phyloP scores from a whole-genome alignment of 768 basidiomycete species.

The Boletus insuetus region DNA sequence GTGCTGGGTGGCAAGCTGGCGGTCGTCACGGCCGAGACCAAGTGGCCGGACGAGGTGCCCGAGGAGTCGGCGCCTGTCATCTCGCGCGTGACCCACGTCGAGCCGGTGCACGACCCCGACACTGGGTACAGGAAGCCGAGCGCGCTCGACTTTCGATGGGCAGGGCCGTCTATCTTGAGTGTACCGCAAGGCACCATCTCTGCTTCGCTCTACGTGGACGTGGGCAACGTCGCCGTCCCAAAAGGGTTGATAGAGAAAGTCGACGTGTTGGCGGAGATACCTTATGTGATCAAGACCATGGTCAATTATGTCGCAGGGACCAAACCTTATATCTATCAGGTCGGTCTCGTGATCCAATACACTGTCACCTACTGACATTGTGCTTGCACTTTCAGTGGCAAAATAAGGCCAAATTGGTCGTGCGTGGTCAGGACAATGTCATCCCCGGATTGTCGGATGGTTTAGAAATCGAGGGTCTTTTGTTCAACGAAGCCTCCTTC shows the following conservation, averaged over 20 bases:
- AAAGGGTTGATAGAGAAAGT: slow-evolving; percentile 89
- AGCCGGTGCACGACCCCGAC: slow-evolving; percentile 62
- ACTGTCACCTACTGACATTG: neutral
- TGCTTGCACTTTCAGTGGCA: slow-evolving; percentile 42
- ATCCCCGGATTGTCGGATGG: slow-evolving; percentile 40
- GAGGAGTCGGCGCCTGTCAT: slow-evolving; percentile 48
- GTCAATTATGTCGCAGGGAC: slow-evolving; percentile 92
- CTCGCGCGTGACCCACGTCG: slow-evolving; percentile 66
- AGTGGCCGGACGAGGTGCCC: slow-evolving; percentile 60
- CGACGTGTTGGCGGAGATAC: slow-evolving; percentile 93
- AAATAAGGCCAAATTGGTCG: slow-evolving; percentile 50
- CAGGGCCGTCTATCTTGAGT: slow-evolving; percentile 57
- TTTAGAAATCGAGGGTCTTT: slow-evolving; percentile 54
- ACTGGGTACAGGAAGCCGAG: slow-evolving; percentile 79
- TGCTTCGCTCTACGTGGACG: slow-evolving; percentile 53
- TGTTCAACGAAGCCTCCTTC: slow-evolving; percentile 92
- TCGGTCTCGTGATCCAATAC: slow-evolving; percentile 31
- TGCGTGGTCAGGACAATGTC: slow-evolving; percentile 42
- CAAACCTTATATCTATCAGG: slow-evolving; percentile 94
- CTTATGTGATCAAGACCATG: slow-evolving; percentile 86
- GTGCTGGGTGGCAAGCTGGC: slow-evolving; percentile 79
- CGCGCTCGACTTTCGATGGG: slow-evolving; percentile 75
- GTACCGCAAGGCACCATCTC: slow-evolving; percentile 52
- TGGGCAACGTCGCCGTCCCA: slow-evolving; percentile 56
- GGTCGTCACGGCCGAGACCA: slow-evolving; percentile 76